Percentiles rank a stretch among this genome's conserved stretches.
These are phyloP conservation scores for Pichia sp. DNA, from an alignment of 1,139 yeast genomes.

Conservation along the genomic window DNA sequence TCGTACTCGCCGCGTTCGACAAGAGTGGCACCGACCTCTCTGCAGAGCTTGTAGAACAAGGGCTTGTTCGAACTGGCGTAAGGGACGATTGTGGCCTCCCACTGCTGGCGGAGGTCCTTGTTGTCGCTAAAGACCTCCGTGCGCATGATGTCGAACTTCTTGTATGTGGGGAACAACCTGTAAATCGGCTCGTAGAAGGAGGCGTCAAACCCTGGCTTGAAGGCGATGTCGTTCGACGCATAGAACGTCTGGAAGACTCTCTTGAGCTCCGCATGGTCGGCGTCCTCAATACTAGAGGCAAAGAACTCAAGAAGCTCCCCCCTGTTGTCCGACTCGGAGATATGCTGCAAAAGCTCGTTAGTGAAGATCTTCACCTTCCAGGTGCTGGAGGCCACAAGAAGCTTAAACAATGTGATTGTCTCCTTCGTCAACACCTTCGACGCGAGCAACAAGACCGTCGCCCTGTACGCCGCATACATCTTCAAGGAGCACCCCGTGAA, in stretches of 20 bases:
- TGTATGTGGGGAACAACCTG: slow-evolving; percentile 8
- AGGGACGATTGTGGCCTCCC: slow-evolving; percentile 3
- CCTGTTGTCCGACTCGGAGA: not conserved
- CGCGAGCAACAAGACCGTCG: not conserved
- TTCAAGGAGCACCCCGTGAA: slow-evolving; percentile 12
- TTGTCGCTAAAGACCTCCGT: not conserved
- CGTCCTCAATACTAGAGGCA: too few relatives aligned
- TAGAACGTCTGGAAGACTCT: slow-evolving; percentile 2
- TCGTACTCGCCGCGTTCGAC: slow-evolving; percentile 1
- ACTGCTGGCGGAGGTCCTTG: not conserved
- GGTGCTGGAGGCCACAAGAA: not conserved
- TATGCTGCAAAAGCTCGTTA: not conserved
- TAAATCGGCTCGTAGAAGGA: slow-evolving; percentile 1
- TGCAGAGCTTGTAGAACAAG: slow-evolving; percentile 4
- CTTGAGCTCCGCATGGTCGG: not conserved
- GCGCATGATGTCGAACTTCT: not conserved
- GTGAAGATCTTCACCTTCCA: not conserved
- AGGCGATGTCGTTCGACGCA: slow-evolving; percentile 1
- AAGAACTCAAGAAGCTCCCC: not conserved
- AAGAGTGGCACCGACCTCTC: not conserved
- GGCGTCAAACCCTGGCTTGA: slow-evolving; percentile 11
- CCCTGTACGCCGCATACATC: not conserved
- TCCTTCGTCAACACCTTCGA: not conserved
- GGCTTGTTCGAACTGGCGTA: not conserved
- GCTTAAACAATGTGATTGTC: slow-evolving; percentile 2